Percentiles rank a stretch among this genome's conserved stretches.
phyloP scores from a whole-genome alignment of 2,329 filamentous ascomycete species.

The Xylaria sp. region DNA sequence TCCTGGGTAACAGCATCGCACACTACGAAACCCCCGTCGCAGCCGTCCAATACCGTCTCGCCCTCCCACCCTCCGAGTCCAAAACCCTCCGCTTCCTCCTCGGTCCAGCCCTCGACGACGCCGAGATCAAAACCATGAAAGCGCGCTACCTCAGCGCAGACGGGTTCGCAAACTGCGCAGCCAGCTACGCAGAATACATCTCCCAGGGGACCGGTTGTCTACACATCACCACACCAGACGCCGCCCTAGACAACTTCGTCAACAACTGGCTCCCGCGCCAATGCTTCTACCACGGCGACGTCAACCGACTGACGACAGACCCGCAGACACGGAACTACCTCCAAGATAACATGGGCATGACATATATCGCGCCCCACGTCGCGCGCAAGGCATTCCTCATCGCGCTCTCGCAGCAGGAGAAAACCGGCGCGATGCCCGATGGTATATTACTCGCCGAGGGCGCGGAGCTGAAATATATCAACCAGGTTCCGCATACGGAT shows the following conservation, averaged over 20 bases:
- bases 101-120: slow-evolving; percentile 48
- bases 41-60: slow-evolving; percentile 46
- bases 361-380: slow-evolving; percentile 47
- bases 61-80: slow-evolving; percentile 37
- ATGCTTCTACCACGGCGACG: slow-evolving; percentile 54
- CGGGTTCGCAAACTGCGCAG: slow-evolving; percentile 41
- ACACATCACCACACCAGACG: slow-evolving; percentile 49
- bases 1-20: slow-evolving; percentile 43
- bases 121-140: slow-evolving; percentile 43
- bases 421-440: slow-evolving; percentile 53
- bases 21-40: slow-evolving; percentile 52
- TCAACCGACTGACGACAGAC: slow-evolving; percentile 54
- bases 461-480: slow-evolving; percentile 56
- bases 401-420: slow-evolving; percentile 48
- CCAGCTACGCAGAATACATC: slow-evolving; percentile 48
- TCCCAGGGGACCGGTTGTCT: slow-evolving; percentile 46
- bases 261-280: slow-evolving; percentile 56
- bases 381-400: slow-evolving; percentile 45
- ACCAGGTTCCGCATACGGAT: slow-evolving; percentile 55
- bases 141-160: slow-evolving; percentile 45
- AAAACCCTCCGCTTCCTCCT: slow-evolving; percentile 50
- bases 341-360: slow-evolving; percentile 58
- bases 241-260: slow-evolving; percentile 51
- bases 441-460: slow-evolving; percentile 49
- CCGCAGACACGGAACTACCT: slow-evolving; percentile 56